phyloP scores from a whole-genome alignment of 2,329 filamentous ascomycete species.

The Fusarium sp. region DNA sequence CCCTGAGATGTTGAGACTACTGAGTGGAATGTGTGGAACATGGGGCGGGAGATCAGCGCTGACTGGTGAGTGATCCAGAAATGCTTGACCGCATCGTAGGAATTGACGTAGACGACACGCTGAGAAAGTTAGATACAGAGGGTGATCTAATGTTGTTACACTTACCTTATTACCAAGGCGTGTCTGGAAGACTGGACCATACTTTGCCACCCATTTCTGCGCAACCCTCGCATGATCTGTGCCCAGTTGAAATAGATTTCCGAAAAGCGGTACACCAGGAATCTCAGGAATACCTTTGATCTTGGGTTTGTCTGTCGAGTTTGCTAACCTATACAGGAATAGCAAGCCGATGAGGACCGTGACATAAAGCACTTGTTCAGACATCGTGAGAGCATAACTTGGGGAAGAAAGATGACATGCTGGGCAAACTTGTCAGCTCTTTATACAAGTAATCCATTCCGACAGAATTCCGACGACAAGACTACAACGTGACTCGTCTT shows the following conservation, averaged over 20 bases:
- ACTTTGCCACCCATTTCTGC: constrained; percentile 68
- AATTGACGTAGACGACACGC: constrained; percentile 82
- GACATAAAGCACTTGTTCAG: constrained; percentile 26
- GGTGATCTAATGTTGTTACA: too few relatives aligned
- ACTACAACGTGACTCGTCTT: constrained; percentile 4
- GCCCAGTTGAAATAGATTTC: constrained; percentile 71
- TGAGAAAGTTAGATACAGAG: constrained; percentile 43
- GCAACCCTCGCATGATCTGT: constrained; percentile 66
- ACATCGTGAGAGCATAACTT: constrained; percentile 10
- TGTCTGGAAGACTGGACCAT: constrained; percentile 74
- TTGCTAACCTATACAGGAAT: constrained; percentile 49
- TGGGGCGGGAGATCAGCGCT: constrained; percentile 80
- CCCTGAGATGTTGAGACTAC: constrained; percentile 82
- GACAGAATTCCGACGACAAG: background rate
- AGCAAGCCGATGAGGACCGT: constrained; percentile 12
- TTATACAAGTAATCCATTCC: constrained; percentile 2
- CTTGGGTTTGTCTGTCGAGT: constrained; percentile 66
- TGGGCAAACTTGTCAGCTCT: background rate
- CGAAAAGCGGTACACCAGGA: constrained; percentile 71
- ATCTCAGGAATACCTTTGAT: constrained; percentile 72
- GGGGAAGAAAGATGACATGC: background rate
- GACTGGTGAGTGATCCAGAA: constrained; percentile 86
- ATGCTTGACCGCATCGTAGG: constrained; percentile 77
- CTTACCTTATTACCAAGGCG: constrained; percentile 74
- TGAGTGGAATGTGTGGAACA: constrained; percentile 83